Evolutionary conservation across 805 yeast genomes (phyloP).

Genomic region (Hanseniaspora mollemarum): DNA sequence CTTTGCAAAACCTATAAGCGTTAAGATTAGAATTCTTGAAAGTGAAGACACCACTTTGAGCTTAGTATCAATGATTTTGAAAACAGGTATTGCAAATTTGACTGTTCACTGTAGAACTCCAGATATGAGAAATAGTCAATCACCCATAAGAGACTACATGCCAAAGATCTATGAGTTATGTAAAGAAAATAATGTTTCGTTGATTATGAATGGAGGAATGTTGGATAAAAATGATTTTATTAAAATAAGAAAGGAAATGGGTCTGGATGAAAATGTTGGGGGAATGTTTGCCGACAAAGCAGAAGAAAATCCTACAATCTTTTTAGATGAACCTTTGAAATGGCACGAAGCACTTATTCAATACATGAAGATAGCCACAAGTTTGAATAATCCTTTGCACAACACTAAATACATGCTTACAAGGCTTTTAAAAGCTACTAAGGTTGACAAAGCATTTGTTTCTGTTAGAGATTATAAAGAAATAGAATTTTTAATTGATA

Average conservation of each 20-base stretch:
- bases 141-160: conserved; percentile 63
- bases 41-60: conserved; percentile 47
- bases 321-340: conserved; percentile 35
- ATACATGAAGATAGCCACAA: conserved; percentile 42
- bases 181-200: conserved; percentile 48
- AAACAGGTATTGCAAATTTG: conserved; percentile 74
- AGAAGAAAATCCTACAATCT: conserved; percentile 74
- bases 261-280: conserved; percentile 47
- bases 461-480: conserved; percentile 47
- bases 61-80: conserved; percentile 46
- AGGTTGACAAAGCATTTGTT: conserved; percentile 46
- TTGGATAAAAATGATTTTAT: conserved; percentile 42
- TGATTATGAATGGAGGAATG: conserved; percentile 76
- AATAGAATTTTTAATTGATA: conserved; percentile 24
- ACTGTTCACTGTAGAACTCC: conserved; percentile 89
- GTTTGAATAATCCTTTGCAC: conserved; percentile 50
- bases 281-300: conserved; percentile 92
- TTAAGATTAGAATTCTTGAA: conserved; percentile 73
- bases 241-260: conserved; percentile 41
- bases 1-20: conserved; percentile 67
- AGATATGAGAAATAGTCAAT: conserved; percentile 77
- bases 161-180: conserved; percentile 52
- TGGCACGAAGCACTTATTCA: conserved; percentile 50
- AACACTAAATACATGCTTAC: conserved; percentile 74
- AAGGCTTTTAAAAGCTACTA: conserved; percentile 60